phyloP scores from a whole-genome alignment of 2,329 filamentous ascomycete species.

The Alternaria gaisen region DNA sequence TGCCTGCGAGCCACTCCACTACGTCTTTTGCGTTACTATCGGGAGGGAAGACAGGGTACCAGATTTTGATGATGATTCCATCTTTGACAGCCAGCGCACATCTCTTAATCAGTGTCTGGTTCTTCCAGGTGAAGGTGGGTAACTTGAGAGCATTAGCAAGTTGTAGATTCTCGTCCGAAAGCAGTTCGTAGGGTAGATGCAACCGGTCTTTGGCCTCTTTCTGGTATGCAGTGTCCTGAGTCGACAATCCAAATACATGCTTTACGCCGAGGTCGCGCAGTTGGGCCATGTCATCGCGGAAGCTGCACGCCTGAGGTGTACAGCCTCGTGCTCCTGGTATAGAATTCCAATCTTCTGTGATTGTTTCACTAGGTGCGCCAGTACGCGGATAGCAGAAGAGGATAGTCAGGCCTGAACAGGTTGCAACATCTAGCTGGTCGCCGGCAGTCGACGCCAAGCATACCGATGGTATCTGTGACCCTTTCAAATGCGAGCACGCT shows the following conservation, averaged over 20 bases:
- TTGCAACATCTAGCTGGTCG: conserved; percentile 40
- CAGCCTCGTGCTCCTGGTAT: conserved; percentile 57
- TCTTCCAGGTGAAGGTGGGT: conserved; percentile 54
- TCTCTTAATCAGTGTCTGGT: conserved; percentile 49
- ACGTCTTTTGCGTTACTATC: conserved; percentile 53
- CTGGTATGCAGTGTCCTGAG: conserved; percentile 54
- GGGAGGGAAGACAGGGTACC: conserved; percentile 56
- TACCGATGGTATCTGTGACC: conserved; percentile 39
- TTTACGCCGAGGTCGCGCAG: conserved; percentile 28
- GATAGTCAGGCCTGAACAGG: conserved; percentile 50
- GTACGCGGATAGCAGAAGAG: conserved; percentile 56
- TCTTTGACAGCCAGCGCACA: conserved; percentile 52
- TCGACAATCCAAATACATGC: conserved; percentile 53
- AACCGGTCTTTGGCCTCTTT: conserved; percentile 50
- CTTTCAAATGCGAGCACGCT: conserved; percentile 50
- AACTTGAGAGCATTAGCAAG: conserved; percentile 48
- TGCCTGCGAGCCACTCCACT: conserved; percentile 43
- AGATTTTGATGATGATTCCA: conserved; percentile 53
- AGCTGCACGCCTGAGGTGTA: conserved; percentile 56
- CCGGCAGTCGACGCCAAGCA: conserved; percentile 46
- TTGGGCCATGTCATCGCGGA: conserved; percentile 46
- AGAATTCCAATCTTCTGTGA: conserved; percentile 54
- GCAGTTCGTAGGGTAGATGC: conserved; percentile 53
- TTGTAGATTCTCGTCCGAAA: conserved; percentile 52
- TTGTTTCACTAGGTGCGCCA: conserved; percentile 50